A percentile compares a stretch with the other conserved stretches of the same genome.
Conservation (phyloP, 169 alveolate species). For the Blepharisma undulans region DNA sequence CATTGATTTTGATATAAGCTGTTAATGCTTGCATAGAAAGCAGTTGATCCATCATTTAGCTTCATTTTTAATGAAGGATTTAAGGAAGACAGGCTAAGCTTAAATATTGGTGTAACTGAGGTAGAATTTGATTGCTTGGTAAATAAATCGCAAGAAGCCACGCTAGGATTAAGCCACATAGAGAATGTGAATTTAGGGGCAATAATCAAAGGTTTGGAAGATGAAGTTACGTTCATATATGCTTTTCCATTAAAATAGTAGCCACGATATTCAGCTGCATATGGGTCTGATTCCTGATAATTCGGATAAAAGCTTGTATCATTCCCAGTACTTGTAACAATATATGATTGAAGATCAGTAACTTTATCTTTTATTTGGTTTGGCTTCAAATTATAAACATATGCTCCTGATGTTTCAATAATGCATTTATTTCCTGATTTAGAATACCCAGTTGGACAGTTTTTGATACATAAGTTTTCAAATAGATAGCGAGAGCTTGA, state of each 20-base stretch:
- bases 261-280: neutral
- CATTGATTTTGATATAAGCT: neutral
- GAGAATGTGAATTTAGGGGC: neutral
- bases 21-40: neutral
- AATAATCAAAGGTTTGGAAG: neutral
- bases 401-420: neutral
- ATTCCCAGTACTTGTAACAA: neutral
- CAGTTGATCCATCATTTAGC: neutral
- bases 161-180: neutral
- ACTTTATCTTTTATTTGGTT: constrained; percentile 5
- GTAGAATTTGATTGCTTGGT: neutral
- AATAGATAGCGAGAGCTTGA: neutral
- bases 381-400: constrained; percentile 1
- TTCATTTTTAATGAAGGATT: neutral
- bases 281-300: neutral
- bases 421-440: neutral
- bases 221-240: neutral
- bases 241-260: constrained; percentile 6
- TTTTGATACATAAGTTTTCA: neutral
- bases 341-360: neutral
- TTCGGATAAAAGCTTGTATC: neutral
- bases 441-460: neutral
- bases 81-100: neutral
- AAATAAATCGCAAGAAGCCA: neutral
- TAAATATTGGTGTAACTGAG: neutral